A percentile compares a stretch with the other conserved stretches of the same genome.
These are phyloP conservation scores for Prunus armeniaca DNA, from an alignment of 306 rosid genomes.

Conservation along the genomic window DNA sequence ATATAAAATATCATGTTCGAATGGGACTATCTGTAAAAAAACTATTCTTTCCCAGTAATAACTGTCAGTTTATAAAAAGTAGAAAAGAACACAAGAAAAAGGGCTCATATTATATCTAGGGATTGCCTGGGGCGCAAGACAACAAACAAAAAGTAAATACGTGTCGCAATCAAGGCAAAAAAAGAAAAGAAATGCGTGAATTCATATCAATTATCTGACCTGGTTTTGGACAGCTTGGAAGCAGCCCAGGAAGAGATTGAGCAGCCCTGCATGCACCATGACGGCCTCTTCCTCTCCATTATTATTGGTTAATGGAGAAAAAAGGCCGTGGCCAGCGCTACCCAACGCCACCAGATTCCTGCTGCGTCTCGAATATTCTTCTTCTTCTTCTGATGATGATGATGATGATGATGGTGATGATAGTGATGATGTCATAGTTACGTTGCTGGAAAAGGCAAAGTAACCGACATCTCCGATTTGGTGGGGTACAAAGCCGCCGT, in stretches of 20 bases:
- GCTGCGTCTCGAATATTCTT: constrained; percentile 21
- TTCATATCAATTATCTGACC: constrained; percentile 35
- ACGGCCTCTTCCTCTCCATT: constrained; percentile 35
- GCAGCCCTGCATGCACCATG: constrained; percentile 64
- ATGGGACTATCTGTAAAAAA: too few species aligned
- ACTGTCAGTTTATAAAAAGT: too few species aligned
- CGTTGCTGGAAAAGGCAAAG: constrained; percentile 70
- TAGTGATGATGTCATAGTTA: constrained; percentile 3
- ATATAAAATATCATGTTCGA: too few species aligned
- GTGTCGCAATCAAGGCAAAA: too few species aligned
- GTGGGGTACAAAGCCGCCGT: constrained; percentile 30
- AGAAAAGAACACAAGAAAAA: too few species aligned
- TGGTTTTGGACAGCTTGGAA: constrained; percentile 35
- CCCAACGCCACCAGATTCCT: constrained; percentile 42
- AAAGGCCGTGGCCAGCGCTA: constrained; percentile 17
- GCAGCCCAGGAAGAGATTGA: constrained; percentile 36
- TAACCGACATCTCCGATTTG: constrained; percentile 43
- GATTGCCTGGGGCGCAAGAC: neutral
- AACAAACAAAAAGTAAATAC: neutral
- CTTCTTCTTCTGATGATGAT: neutral
- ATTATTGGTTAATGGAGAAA: constrained; percentile 31
- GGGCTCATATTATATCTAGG: neutral
- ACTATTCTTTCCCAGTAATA: too few species aligned
- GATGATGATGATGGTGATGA: constrained; percentile 5
- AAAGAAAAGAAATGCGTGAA: neutral